Evolutionary conservation across 805 yeast species (phyloP).

Genomic region (Metschnikowia kunwiensis): DNA sequence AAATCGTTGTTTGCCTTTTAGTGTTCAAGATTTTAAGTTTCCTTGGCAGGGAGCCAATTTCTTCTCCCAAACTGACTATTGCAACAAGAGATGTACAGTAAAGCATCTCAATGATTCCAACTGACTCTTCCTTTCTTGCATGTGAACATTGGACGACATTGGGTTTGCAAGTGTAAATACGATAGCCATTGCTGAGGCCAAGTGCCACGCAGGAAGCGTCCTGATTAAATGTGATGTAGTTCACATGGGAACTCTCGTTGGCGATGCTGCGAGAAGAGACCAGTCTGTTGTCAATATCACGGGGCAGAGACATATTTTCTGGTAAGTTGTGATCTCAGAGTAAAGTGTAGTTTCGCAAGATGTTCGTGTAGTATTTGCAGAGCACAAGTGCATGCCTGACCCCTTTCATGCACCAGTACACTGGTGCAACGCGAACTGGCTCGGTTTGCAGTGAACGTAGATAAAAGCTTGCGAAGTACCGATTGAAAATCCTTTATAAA

Average conservation of each 20-base stretch:
- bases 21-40: conserved; percentile 81
- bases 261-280: conserved; percentile 1
- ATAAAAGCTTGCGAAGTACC: too few species aligned
- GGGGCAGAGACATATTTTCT: conserved; percentile 6
- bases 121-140: conserved; percentile 45
- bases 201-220: conserved; percentile 79
- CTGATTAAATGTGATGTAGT: conserved; percentile 69
- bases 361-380: not conserved
- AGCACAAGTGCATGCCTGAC: conserved; percentile 3
- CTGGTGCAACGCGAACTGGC: too few species aligned
- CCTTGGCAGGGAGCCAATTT: conserved; percentile 70
- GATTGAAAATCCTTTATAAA: too few species aligned
- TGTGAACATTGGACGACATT: conserved; percentile 51
- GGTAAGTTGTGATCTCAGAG: too few species aligned
- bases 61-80: conserved; percentile 74
- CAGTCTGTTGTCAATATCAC: conserved; percentile 7
- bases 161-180: conserved; percentile 84
- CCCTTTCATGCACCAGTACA: too few species aligned
- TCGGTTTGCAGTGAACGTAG: too few species aligned
- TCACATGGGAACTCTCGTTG: conserved; percentile 22
- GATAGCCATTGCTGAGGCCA: conserved; percentile 62
- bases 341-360: conserved; percentile 1
- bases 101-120: conserved; percentile 82
- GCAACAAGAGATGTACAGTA: conserved; percentile 86
- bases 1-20: conserved; percentile 51